Conservation (phyloP, 768 basidiomycete species). For the Sporobolomyces pararoseus region DNA sequence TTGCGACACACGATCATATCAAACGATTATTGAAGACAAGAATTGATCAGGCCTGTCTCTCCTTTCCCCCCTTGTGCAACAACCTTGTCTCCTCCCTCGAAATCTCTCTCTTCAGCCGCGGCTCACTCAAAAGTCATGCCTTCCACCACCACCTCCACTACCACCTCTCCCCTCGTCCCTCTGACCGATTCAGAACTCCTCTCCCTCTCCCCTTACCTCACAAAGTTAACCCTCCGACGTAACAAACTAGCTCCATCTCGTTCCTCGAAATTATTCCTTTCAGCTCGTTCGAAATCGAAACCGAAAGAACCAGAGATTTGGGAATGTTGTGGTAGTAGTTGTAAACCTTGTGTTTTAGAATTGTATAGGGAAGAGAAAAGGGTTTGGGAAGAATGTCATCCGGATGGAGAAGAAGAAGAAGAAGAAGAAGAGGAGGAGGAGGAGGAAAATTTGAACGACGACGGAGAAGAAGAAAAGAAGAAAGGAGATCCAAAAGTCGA, state of each 20-base stretch:
- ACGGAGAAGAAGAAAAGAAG: no score
- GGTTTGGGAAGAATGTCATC: slow-evolving; percentile 19
- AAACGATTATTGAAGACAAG: no score
- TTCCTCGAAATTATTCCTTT: not conserved
- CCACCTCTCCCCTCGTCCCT: not conserved
- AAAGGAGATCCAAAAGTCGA: slow-evolving; percentile 13
- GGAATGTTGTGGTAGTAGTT: slow-evolving; percentile 33
- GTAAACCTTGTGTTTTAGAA: slow-evolving; percentile 26
- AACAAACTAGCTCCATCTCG: slow-evolving; percentile 29
- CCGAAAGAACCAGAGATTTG: slow-evolving; percentile 29
- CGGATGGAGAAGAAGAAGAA: slow-evolving; percentile 32
- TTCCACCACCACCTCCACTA: not conserved
- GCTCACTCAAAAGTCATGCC: no score
- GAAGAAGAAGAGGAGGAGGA: not conserved
- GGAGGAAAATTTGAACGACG: not conserved
- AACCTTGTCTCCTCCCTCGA: not conserved
- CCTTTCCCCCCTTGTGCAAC: no score
- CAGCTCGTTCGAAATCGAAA: not conserved
- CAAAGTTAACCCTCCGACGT: slow-evolving; percentile 5
- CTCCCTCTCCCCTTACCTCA: slow-evolving; percentile 7
- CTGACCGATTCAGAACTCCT: not conserved
- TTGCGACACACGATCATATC: no score
- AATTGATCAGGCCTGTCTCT: no score
- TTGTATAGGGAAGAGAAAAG: slow-evolving; percentile 10
- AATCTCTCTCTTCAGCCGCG: not conserved